Base-by-base conservation (phyloP, 306 rosid species). In the Quercus ilex region DNA sequence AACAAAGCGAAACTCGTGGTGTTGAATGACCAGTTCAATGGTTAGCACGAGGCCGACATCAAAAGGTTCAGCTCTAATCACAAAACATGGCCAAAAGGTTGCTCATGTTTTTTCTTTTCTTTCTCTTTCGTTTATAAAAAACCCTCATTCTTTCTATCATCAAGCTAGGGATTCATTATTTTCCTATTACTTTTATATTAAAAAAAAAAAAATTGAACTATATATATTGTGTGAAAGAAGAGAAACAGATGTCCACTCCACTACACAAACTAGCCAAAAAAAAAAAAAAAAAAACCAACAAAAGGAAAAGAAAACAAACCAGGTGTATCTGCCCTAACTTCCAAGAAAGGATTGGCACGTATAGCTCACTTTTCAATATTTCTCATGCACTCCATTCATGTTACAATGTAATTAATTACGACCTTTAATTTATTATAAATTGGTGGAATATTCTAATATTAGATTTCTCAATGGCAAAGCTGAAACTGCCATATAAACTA, bases 381-480 rank as follows among this genome's bases (percentile, higher is more conserved):
- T 63, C 12, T 63, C 17, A 26, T 63, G 41, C 69, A 62, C 38
- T 28, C 41, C 38, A 62, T 25, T 62, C 41, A 25, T 26, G 33
- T 62, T 4, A 62, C 31, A 63, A 20, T 23, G 65, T 30, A 67
- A 67, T 33, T 38, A 38, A 38, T 49, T 73, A 19, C 18, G 25
- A 64, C 53, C 13, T 10, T 23, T 55, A 33, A 52, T 10, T 23
- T 55, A 33, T 51, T 55, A 49, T 33, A 74, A 14, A 74, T 19
- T 55, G 69, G 18, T 35, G 30, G 78, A 83, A 76, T 80, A 81
- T 78, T 72, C 75, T 77, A 57, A 43, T 2, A 43, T 26, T 68
- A 69, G 2, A 15, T 70, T 78, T 71, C 81, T 80, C 76, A 83
- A 83, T 35, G 69, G 79, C 65, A 83, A 72, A 85, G 80, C 87